Evolutionary conservation across 192 early-diverging fungal species (phyloP), one percentile per base, ranked within the genome.

Genomic region (Mortierella hygrophila): DNA sequence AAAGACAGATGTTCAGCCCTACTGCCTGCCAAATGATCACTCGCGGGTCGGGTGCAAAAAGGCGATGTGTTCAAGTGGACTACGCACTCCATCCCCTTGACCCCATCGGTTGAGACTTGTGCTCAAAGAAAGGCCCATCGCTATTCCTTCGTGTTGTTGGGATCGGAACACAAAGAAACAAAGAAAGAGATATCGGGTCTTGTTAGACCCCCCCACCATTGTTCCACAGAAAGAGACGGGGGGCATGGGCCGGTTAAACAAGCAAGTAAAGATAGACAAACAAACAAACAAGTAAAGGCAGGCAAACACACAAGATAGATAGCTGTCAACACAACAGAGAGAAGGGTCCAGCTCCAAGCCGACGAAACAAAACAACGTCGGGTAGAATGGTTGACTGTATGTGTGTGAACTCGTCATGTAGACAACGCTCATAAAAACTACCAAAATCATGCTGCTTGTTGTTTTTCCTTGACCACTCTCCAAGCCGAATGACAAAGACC

Each of bases 31-130:
- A 52, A 52, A 52, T 37, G 75, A 26, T 38, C 37, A 44, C 41
- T 41, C 11, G 52, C 60, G 40, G 21, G 37, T 40, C n/a, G 42
- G 21, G 68, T 46, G 44, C 26, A 49, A 6, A 16, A 16, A 29
- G 49, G 42, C 7, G 44, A 44, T 41, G 68, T 11, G 4, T n/a
- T 63, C 73, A 70, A 75, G 54, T 65, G 54, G 72, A 47, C 72
- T 73, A 80, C 72, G 40, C 44, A 35, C 37, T 21, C 41, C 21
- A 41, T 38, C 11, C 29, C 32, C 5, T 52, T 63, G 20, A 23
- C 47, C 40, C 42, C 74, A 18, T 76, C 63, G 74, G 74, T 57
- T 42, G 54, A 8, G 10, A 57, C 9, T 0, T 26, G 3, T 26
- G n/a, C 55, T 26, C 6, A 26, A 10, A 57, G 8, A 26, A n/a